These are phyloP conservation scores for Melaleuca alternifolia DNA, from an alignment of 345 rosid genomes.

Conservation along the genomic window DNA sequence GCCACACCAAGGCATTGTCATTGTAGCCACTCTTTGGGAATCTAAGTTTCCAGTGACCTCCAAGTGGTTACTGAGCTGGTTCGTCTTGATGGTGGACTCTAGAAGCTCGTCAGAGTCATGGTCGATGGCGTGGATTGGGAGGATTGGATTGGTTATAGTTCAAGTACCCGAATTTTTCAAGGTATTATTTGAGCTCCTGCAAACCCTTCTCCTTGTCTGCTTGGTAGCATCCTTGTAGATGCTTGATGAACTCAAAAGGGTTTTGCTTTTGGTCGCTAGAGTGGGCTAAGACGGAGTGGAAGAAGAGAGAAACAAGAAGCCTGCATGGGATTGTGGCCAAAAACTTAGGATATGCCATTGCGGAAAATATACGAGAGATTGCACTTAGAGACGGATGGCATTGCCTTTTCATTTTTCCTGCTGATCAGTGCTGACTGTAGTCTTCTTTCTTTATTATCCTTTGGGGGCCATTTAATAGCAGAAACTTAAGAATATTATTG, in stretches of 20 bases:
- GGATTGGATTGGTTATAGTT: too few species aligned
- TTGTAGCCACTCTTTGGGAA: too few species aligned
- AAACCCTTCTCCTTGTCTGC: conserved; percentile 23
- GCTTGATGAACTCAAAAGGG: conserved; percentile 15
- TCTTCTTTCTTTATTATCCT: too few species aligned
- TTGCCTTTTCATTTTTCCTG: neutral
- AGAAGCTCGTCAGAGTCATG: conserved; percentile 13
- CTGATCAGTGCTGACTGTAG: too few species aligned
- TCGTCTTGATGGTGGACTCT: conserved; percentile 18
- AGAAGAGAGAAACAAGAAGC: neutral
- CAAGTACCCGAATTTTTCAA: conserved; percentile 26
- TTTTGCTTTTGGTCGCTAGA: neutral
- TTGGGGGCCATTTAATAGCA: neutral
- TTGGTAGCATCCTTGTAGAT: conserved; percentile 17
- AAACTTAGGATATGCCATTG: neutral
- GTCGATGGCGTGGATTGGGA: too few species aligned
- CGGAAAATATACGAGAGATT: neutral
- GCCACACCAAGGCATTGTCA: too few species aligned
- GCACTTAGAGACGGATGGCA: neutral
- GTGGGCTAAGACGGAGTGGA: neutral
- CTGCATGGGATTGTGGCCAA: neutral
- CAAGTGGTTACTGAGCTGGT: conserved; percentile 16
- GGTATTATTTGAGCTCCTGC: conserved; percentile 11
- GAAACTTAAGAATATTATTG: neutral
- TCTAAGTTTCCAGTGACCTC: conserved; percentile 13